Conservation (phyloP, 1,284 basidiomycete species). For the Pascua sp. region DNA sequence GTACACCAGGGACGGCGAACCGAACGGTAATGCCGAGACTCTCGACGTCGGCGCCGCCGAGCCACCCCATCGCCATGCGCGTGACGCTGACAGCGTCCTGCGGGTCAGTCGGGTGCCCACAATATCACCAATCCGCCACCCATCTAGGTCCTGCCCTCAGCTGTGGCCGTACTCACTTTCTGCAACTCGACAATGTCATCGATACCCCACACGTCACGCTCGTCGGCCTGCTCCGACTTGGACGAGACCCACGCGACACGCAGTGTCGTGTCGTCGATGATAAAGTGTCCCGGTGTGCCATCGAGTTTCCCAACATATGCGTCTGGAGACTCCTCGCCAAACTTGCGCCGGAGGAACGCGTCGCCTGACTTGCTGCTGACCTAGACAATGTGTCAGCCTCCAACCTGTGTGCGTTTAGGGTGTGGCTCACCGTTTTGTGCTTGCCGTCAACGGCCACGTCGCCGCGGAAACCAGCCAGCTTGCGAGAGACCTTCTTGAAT, state of each 20-base stretch:
- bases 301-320: slow-evolving; percentile 2
- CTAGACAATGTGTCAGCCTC: not conserved
- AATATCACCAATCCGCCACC: too few species aligned
- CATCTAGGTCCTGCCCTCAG: too few species aligned
- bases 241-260: not conserved
- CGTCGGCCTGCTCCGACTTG: not conserved
- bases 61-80: slow-evolving; percentile 50
- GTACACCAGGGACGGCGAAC: slow-evolving; percentile 1
- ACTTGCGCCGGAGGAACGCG: slow-evolving; percentile 3
- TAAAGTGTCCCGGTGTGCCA: slow-evolving; percentile 1
- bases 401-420: too few species aligned
- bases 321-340: slow-evolving; percentile 2
- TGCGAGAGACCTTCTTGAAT: slow-evolving; percentile 7
- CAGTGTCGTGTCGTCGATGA: not conserved
- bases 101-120: slow-evolving; percentile 10
- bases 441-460: slow-evolving; percentile 3
- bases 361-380: not conserved
- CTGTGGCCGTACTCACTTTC: not conserved
- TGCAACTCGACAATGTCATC: slow-evolving; percentile 8
- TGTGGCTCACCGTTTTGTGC: not conserved
- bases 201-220: not conserved
- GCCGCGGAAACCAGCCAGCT: not conserved
- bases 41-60: slow-evolving; percentile 46
- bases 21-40: slow-evolving; percentile 42
- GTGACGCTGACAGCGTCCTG: slow-evolving; percentile 40